Percentiles rank a stretch among this genome's conserved stretches.
phyloP scores from a whole-genome alignment of 352 stramenopile genomes.

The Lagenidium sp. region DNA sequence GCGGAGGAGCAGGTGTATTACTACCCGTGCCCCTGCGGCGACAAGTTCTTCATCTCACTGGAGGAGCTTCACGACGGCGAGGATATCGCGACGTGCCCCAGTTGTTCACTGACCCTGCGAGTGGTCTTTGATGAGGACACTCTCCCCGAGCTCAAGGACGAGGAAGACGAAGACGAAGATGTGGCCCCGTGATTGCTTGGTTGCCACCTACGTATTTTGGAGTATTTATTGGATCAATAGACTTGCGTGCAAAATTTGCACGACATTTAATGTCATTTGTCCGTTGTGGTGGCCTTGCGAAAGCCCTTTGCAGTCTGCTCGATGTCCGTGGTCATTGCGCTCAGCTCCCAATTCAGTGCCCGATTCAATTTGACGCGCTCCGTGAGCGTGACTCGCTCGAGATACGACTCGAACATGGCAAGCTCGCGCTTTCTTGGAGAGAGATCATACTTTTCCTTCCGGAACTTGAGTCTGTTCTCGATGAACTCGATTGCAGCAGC shows the following conservation, averaged over 20 bases:
- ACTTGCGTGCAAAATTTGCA: too few relatives aligned
- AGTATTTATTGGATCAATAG: too few relatives aligned
- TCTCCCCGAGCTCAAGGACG: slow-evolving; percentile 61
- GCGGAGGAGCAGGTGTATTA: slow-evolving; percentile 91
- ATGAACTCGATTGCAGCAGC: slow-evolving; percentile 25
- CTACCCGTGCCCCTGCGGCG: slow-evolving; percentile 97
- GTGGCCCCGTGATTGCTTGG: too few relatives aligned
- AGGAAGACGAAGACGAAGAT: slow-evolving; percentile 20
- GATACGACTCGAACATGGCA: slow-evolving; percentile 27
- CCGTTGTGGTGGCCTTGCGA: too few relatives aligned
- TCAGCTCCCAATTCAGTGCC: slow-evolving; percentile 17
- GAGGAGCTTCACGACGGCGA: slow-evolving; percentile 92
- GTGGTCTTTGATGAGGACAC: slow-evolving; percentile 94
- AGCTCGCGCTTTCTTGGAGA: slow-evolving; percentile 32
- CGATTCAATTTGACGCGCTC: slow-evolving; percentile 34
- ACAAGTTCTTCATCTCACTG: slow-evolving; percentile 87
- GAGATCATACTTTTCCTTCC: slow-evolving; percentile 52
- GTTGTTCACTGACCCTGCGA: slow-evolving; percentile 94
- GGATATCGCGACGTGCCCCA: slow-evolving; percentile 95
- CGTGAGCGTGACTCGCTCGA: slow-evolving; percentile 45
- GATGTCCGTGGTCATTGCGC: slow-evolving; percentile 5
- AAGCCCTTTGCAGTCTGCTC: slow-evolving; percentile 5
- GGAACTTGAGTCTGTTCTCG: slow-evolving; percentile 26
- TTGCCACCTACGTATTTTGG: too few relatives aligned
- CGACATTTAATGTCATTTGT: too few relatives aligned